A percentile compares a stretch with the other conserved stretches of the same genome.
Evolutionary conservation across 768 basidiomycete species (phyloP).

Genomic region (Mycena vitilis): DNA sequence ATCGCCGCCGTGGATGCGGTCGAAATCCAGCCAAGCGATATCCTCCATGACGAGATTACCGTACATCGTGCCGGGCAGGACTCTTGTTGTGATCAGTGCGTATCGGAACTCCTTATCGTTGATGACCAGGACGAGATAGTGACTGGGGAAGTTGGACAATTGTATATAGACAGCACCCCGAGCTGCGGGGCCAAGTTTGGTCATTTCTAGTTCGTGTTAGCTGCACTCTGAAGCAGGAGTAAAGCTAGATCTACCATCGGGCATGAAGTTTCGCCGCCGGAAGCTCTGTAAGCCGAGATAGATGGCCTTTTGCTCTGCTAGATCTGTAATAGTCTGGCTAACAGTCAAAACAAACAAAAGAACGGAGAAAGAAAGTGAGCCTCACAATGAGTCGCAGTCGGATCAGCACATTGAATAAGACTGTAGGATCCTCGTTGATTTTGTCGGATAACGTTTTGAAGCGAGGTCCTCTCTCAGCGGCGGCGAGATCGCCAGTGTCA

Average conservation of each 20-base stretch:
- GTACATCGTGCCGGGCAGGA: constrained; percentile 65
- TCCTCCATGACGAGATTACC: constrained; percentile 77
- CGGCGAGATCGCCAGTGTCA: constrained; percentile 85
- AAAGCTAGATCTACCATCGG: constrained; percentile 61
- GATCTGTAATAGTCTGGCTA: constrained; percentile 82
- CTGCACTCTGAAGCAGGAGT: constrained; percentile 14
- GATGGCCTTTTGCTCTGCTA: constrained; percentile 86
- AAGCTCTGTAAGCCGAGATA: constrained; percentile 86
- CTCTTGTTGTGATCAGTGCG: constrained; percentile 79
- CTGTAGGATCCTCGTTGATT: constrained; percentile 76
- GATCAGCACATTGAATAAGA: constrained; percentile 68
- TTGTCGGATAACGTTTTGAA: constrained; percentile 68
- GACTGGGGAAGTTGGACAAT: constrained; percentile 78
- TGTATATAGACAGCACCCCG: constrained; percentile 81
- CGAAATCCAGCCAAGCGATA: constrained; percentile 82
- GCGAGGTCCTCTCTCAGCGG: constrained; percentile 76
- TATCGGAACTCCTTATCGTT: constrained; percentile 83
- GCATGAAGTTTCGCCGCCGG: constrained; percentile 73
- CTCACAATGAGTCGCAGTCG: constrained; percentile 73
- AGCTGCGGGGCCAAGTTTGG: constrained; percentile 74
- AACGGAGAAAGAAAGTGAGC: constrained; percentile 4
- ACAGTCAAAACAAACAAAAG: constrained; percentile 9
- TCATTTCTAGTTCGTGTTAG: constrained; percentile 60
- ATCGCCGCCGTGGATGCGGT: constrained; percentile 68
- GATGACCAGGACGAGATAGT: constrained; percentile 89